These are phyloP conservation scores for Chrysanthemum lavandulifolium DNA, from an alignment of 129 eudicot species.

Conservation along the genomic window DNA sequence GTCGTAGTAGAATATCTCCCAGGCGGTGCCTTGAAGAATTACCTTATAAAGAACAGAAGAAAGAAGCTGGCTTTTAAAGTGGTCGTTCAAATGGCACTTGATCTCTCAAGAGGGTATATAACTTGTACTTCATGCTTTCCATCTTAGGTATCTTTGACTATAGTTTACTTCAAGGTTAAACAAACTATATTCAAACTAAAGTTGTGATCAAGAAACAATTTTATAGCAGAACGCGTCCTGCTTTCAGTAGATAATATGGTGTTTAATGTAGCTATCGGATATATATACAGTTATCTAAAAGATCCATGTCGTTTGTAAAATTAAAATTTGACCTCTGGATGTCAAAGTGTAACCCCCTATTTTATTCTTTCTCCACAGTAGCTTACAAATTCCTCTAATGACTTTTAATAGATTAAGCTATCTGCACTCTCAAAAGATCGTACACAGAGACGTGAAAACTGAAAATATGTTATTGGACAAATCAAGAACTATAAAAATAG, in stretches of 20 bases:
- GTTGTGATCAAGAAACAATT: background rate
- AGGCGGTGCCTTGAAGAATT: slow-evolving; percentile 80
- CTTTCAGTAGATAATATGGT: background rate
- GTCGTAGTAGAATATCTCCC: slow-evolving; percentile 90
- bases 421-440: slow-evolving; percentile 86
- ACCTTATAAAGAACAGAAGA: slow-evolving; percentile 84
- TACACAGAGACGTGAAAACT: slow-evolving; percentile 92
- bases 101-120: slow-evolving; percentile 86
- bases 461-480: slow-evolving; percentile 94
- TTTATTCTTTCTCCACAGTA: background rate
- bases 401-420: slow-evolving; percentile 61
- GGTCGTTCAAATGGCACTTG: slow-evolving; percentile 85
- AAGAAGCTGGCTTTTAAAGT: slow-evolving; percentile 88
- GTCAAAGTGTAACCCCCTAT: slow-evolving; percentile 19
- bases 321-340: background rate
- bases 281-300: background rate
- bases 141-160: slow-evolving; percentile 13
- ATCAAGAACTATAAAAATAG: slow-evolving; percentile 73
- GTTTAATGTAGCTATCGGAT: slow-evolving; percentile 7
- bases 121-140: slow-evolving; percentile 1
- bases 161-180: slow-evolving; percentile 19
- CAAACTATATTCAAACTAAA: background rate
- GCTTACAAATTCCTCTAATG: slow-evolving; percentile 7
- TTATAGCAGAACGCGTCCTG: background rate
- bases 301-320: background rate